Percentiles rank a stretch among this genome's conserved stretches.
phyloP scores from a whole-genome alignment of 2,329 filamentous ascomycete genomes.

The Sporothrix protearum region DNA sequence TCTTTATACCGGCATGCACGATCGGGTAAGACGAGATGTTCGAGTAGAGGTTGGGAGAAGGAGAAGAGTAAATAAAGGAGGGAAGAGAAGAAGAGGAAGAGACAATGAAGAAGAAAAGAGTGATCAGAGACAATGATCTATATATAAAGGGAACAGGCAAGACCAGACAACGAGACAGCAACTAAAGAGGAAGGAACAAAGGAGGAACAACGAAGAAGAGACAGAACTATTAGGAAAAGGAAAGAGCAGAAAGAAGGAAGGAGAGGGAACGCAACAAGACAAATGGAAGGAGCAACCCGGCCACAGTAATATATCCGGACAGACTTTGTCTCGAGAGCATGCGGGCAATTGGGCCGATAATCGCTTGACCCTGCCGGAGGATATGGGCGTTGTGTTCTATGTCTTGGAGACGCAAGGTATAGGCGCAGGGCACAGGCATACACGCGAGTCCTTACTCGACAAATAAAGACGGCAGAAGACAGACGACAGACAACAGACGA shows the following conservation, averaged over 20 bases:
- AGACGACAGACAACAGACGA: neutral
- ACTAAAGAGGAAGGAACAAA: neutral
- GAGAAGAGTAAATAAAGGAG: neutral
- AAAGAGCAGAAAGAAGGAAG: neutral
- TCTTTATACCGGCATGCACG: slow-evolving; percentile 18
- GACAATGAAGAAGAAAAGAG: neutral
- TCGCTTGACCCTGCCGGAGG: slow-evolving; percentile 23
- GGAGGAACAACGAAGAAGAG: neutral
- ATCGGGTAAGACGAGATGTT: slow-evolving; percentile 7
- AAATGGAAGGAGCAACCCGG: neutral
- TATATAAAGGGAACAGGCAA: slow-evolving; percentile 9
- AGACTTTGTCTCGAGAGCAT: slow-evolving; percentile 20
- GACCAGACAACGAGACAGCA: slow-evolving; percentile 2
- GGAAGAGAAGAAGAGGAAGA: neutral
- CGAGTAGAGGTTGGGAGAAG: neutral
- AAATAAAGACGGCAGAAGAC: neutral
- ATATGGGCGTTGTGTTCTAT: neutral
- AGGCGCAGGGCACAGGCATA: neutral
- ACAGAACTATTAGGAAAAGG: neutral
- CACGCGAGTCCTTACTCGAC: slow-evolving; percentile 11
- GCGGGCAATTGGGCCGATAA: slow-evolving; percentile 19
- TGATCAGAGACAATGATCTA: slow-evolving; percentile 1
- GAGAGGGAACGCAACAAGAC: neutral
- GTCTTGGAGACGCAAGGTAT: neutral
- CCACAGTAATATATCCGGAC: slow-evolving; percentile 24